A percentile compares a stretch with the other conserved stretches of the same genome.
Evolutionary conservation across 2,329 filamentous ascomycete genomes (phyloP).

Genomic region (Apiospora rasikravindrae): DNA sequence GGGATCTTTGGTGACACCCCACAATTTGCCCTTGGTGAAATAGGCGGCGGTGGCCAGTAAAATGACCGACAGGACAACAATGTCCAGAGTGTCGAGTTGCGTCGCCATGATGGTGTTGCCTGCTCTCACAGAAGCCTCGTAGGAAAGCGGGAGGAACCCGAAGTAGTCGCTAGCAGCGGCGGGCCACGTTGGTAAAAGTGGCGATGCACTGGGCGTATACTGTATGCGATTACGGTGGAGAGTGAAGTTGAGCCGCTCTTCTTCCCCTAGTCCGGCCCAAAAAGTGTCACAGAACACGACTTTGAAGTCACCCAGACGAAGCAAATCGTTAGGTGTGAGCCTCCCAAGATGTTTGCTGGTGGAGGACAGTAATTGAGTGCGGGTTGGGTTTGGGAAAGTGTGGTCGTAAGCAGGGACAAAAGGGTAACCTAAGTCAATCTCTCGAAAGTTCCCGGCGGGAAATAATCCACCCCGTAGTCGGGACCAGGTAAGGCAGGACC

Average conservation of each 20-base stretch:
- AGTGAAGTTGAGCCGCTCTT: conserved; percentile 4
- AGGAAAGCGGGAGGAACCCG: neutral
- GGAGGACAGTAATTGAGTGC: conserved; percentile 1
- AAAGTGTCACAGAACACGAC: conserved; percentile 6
- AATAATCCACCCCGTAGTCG: conserved; percentile 12
- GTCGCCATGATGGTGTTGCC: conserved; percentile 67
- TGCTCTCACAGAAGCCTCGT: neutral
- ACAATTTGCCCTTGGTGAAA: conserved; percentile 96
- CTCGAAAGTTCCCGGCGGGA: conserved; percentile 6
- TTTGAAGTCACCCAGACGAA: conserved; percentile 13
- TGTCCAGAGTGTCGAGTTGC: conserved; percentile 93
- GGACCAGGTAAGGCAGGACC: neutral
- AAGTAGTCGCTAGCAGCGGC: neutral
- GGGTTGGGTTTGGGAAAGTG: conserved; percentile 3
- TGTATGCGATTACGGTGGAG: conserved; percentile 9
- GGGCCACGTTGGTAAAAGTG: conserved; percentile 10
- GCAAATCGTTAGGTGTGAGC: conserved; percentile 14
- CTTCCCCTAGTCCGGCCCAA: neutral
- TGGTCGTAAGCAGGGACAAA: conserved; percentile 12
- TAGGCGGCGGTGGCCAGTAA: conserved; percentile 89
- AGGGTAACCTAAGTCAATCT: conserved; percentile 11
- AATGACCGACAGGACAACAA: conserved; percentile 86
- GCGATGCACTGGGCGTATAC: conserved; percentile 15
- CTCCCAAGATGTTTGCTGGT: conserved; percentile 1
- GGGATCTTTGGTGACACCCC: conserved; percentile 86